phyloP scores from a whole-genome alignment of 768 basidiomycete genomes.

The Pisolithus microcarpus region DNA sequence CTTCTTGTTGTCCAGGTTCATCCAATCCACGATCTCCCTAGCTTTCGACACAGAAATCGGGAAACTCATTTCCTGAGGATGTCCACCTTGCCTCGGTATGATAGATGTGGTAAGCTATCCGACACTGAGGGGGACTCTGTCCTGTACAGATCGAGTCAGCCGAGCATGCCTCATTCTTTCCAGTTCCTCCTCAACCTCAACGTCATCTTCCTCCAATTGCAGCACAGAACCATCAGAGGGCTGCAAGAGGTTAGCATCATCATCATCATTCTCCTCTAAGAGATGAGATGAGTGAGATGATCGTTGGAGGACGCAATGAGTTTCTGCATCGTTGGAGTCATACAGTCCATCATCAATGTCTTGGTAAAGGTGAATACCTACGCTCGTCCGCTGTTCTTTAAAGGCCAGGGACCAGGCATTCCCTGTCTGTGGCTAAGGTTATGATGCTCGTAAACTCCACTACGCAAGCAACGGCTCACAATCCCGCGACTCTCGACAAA shows the following conservation, averaged over 20 bases:
- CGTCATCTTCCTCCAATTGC: no score
- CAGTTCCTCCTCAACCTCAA: no score
- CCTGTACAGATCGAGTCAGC: no score
- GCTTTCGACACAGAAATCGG: conserved; percentile 11
- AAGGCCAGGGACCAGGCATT: conserved; percentile 18
- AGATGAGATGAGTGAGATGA: no score
- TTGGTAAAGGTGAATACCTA: neutral
- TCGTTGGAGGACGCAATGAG: no score
- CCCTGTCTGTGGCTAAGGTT: neutral
- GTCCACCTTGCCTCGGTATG: neutral
- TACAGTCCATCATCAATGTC: no score
- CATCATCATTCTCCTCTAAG: neutral
- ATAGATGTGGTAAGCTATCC: no score
- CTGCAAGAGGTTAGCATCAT: no score
- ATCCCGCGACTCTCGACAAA: conserved; percentile 22
- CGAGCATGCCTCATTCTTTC: no score
- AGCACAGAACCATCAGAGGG: no score
- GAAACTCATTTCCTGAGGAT: conserved; percentile 1
- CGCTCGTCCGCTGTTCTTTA: neutral
- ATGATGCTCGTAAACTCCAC: conserved; percentile 9
- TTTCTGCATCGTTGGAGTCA: no score
- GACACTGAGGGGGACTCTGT: no score
- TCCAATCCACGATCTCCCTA: neutral
- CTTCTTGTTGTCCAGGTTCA: conserved; percentile 2
- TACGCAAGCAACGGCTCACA: conserved; percentile 16